Base-by-base conservation (phyloP, 2,329 filamentous ascomycete genomes). In the Botrytis deweyae region DNA sequence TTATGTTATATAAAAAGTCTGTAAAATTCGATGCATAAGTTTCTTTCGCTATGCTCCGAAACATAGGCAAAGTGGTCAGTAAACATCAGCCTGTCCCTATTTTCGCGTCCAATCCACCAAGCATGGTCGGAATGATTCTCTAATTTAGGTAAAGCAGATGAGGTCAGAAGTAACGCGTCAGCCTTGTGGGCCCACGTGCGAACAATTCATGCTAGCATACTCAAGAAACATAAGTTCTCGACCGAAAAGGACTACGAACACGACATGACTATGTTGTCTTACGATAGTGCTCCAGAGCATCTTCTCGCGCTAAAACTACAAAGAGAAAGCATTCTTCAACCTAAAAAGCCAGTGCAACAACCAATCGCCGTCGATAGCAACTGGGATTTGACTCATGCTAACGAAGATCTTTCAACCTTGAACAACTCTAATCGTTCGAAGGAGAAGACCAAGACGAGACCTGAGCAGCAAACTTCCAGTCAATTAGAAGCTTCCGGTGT, bases 401-500 rank as follows among this genome's bases (percentile, higher is more conserved):
- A 7, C 4, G n/a, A n/a, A 33, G 55, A 33, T 58, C 14, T 18
- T 33, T n/a, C n/a, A 58, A 4, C 55, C n/a, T 33, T 18, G n/a
- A 9, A 33, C 29, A 8, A 33, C 3, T n/a, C 55, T 20, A 20
- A n/a, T 33, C n/a, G n/a, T 4, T 58, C 16, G 8, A 58, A 58
- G 14, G n/a, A 58, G 55, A 33, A 33, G 14, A 33, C 16, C 5
- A 58, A 58, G 55, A 58, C 6, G 1, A 29, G n/a, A 33, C 16
- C n/a, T 20, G 6, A 59, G 16, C 55, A 58, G 16, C 55, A 33
- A 6, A 20, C 16, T 7, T 33, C 14, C 3, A 20, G 8, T 8
- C 6, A 59, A 59, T 4, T 0, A 10, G n/a, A 20, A 14, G 22
- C 49, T 4, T 4, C 10, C 0, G 2, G 49, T n/a, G 10, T 25